Evolutionary conservation across 371 early-diverging fungal species (phyloP).

Genomic region (Massospora cicadina): DNA sequence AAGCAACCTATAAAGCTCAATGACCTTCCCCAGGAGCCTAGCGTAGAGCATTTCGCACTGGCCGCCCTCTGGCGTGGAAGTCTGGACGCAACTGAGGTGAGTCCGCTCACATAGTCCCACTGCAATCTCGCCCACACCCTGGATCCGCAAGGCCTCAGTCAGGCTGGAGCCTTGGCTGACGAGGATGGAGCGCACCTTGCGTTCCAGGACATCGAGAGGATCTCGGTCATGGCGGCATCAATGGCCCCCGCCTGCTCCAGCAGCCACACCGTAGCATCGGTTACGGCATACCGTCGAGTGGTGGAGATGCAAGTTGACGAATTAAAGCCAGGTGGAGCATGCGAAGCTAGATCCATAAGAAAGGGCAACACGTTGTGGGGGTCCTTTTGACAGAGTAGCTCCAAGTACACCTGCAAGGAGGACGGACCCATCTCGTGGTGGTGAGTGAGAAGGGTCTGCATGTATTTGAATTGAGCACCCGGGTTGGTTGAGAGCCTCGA

Average conservation of each 20-base stretch:
- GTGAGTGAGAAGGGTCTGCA: not conserved
- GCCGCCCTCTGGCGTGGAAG: not conserved
- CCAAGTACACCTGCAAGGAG: not conserved
- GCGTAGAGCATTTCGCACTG: not conserved
- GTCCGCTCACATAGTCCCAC: slow-evolving; percentile 1
- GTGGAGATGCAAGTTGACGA: not conserved
- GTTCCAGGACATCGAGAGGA: slow-evolving; percentile 3
- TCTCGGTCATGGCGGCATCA: not conserved
- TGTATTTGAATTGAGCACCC: not conserved
- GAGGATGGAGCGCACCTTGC: not conserved
- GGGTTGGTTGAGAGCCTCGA: not conserved
- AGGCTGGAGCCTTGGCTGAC: not conserved
- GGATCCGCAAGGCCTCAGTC: not conserved
- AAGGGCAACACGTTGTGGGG: slow-evolving; percentile 1
- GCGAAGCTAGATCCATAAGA: not conserved
- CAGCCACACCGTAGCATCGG: slow-evolving; percentile 2
- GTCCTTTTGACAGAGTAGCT: not conserved
- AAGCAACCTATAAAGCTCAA: not conserved
- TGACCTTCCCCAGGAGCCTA: not conserved
- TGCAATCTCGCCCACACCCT: not conserved
- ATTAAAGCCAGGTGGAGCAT: not conserved
- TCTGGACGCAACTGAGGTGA: not conserved
- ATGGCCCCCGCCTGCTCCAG: not conserved
- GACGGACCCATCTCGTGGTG: not conserved
- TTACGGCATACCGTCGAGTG: not conserved